Percentiles rank a stretch among this genome's conserved stretches.
phyloP scores from a whole-genome alignment of 306 rosid species.

The Ormosia emarginata region DNA sequence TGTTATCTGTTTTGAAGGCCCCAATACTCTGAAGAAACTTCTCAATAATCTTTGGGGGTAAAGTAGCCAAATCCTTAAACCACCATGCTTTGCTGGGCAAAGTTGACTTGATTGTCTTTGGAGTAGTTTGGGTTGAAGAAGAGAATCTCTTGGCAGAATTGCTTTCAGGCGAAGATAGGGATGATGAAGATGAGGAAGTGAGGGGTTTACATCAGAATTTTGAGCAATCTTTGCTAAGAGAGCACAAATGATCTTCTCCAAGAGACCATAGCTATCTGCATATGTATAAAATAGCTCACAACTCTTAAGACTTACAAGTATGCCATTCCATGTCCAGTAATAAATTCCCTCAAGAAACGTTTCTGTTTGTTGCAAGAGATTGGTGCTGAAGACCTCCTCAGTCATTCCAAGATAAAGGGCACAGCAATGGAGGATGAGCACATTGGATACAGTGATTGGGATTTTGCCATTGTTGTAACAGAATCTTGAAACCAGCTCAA shows the following conservation, averaged over 20 bases:
- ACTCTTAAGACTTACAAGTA: constrained; percentile 46
- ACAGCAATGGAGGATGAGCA: constrained; percentile 58
- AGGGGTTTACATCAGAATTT: constrained; percentile 43
- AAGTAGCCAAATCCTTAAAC: constrained; percentile 69
- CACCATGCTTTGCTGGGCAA: constrained; percentile 67
- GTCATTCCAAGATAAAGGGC: constrained; percentile 70
- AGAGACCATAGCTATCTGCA: constrained; percentile 63
- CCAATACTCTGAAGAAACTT: constrained; percentile 48
- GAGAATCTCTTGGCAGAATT: constrained; percentile 40
- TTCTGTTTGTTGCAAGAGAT: constrained; percentile 72
- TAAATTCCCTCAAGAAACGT: constrained; percentile 48
- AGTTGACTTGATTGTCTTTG: constrained; percentile 39
- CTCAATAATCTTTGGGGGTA: constrained; percentile 63
- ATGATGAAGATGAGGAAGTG: constrained; percentile 32
- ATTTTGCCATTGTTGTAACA: constrained; percentile 61
- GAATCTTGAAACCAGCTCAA: constrained; percentile 68
- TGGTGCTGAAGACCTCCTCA: constrained; percentile 44
- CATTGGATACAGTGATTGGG: constrained; percentile 53
- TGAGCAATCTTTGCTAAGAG: constrained; percentile 49
- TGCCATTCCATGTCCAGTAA: constrained; percentile 67
- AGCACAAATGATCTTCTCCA: constrained; percentile 62
- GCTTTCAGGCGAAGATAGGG: constrained; percentile 70
- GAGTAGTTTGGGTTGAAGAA: constrained; percentile 46
- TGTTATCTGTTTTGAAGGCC: constrained; percentile 47
- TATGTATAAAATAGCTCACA: constrained; percentile 38